Percentiles rank a stretch among this genome's conserved stretches.
Conservation (phyloP, 2,329 filamentous ascomycete species). For the Chrysoporthe austroafricana region DNA sequence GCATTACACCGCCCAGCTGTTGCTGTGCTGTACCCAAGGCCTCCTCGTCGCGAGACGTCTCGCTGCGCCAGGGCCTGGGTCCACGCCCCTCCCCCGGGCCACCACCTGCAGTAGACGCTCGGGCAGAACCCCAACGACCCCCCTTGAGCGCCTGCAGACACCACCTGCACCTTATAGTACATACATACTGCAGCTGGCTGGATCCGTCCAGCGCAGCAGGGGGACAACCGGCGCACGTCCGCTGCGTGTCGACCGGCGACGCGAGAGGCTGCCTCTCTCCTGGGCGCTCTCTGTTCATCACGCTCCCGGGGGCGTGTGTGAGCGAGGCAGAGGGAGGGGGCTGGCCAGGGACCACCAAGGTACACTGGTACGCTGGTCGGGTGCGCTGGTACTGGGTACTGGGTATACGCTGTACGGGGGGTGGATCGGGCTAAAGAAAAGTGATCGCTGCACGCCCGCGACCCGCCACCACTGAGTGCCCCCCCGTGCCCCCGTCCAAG, state of each 20-base stretch:
- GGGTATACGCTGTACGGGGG: not conserved
- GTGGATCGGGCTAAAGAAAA: constrained; percentile 9
- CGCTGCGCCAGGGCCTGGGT: not conserved
- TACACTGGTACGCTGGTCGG: constrained; percentile 12
- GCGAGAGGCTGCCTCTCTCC: not conserved
- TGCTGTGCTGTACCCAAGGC: too few relatives aligned
- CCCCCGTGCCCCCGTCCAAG: not conserved
- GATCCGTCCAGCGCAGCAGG: not conserved
- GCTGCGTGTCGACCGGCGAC: not conserved
- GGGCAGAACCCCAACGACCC: not conserved
- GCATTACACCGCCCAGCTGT: too few relatives aligned
- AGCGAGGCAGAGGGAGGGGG: constrained; percentile 1
- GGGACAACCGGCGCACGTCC: not conserved
- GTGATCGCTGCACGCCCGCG: constrained; percentile 24
- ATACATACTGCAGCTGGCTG: constrained; percentile 4
- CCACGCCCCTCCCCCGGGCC: not conserved
- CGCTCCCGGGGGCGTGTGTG: constrained; percentile 9
- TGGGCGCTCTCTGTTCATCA: constrained; percentile 1
- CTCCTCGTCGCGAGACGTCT: too few relatives aligned
- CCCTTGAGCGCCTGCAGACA: constrained; percentile 1
- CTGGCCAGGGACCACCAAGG: constrained; percentile 11
- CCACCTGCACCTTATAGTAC: not conserved
- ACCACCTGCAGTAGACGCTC: constrained; percentile 8
- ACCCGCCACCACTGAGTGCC: not conserved
- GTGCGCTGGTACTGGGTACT: not conserved